Evolutionary conservation across 176 grass and related monocot species (phyloP).

Genomic region (Phragmites australis): DNA sequence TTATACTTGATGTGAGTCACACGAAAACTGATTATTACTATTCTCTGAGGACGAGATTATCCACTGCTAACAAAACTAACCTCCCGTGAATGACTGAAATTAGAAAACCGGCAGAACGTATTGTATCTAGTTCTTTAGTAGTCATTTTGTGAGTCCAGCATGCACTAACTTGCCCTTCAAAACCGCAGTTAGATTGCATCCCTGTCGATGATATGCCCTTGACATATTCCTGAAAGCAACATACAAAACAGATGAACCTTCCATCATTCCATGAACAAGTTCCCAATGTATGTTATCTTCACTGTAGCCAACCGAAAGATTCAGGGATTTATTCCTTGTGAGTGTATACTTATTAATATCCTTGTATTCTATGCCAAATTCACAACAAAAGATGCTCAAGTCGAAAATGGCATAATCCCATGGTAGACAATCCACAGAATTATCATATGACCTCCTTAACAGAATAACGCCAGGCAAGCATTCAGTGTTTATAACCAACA

Average conservation of each 20-base stretch:
- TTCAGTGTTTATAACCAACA: neutral
- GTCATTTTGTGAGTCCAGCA: slow-evolving; percentile 93
- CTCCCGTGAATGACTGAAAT: slow-evolving; percentile 97
- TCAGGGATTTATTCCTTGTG: neutral
- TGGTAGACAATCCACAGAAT: neutral
- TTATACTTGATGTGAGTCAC: slow-evolving; percentile 13
- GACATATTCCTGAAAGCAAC: slow-evolving; percentile 76
- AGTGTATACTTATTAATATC: neutral
- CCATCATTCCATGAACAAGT: neutral
- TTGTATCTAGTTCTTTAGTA: slow-evolving; percentile 66
- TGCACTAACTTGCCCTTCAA: slow-evolving; percentile 94
- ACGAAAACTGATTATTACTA: neutral
- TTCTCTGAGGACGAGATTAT: neutral
- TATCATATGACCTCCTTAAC: neutral
- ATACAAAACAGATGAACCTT: neutral
- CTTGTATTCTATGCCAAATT: neutral
- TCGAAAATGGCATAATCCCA: neutral
- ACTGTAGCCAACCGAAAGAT: neutral
- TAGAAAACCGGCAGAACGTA: slow-evolving; percentile 70
- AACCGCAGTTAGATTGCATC: slow-evolving; percentile 93
- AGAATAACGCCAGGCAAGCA: neutral
- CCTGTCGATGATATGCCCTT: slow-evolving; percentile 83
- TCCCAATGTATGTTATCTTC: neutral
- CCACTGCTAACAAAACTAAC: slow-evolving; percentile 35
- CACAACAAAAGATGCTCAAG: neutral